These are phyloP conservation scores for Delitschia confertaspora DNA, from an alignment of 495 filamentous ascomycete genomes.

Conservation along the genomic window DNA sequence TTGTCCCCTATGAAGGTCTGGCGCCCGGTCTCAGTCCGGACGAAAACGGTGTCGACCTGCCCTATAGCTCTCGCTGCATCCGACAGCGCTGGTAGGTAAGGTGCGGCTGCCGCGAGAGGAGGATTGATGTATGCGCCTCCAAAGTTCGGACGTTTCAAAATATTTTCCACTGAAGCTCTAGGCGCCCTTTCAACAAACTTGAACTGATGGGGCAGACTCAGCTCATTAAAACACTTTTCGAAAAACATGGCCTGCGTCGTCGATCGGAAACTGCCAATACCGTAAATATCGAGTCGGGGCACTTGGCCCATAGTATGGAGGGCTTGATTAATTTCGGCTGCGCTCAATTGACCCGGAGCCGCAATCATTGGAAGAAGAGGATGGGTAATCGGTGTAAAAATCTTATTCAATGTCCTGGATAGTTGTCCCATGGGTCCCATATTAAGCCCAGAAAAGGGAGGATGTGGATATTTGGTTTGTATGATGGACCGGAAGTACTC, in stretches of 20 bases:
- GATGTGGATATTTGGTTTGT: constrained; percentile 53
- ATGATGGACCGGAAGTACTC: constrained; percentile 79
- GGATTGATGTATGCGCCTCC: constrained; percentile 74
- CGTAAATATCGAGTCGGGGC: constrained; percentile 69
- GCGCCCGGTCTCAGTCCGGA: constrained; percentile 36
- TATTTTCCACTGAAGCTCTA: constrained; percentile 53
- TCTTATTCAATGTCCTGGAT: constrained; percentile 67
- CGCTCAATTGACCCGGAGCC: constrained; percentile 73
- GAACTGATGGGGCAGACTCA: constrained; percentile 72
- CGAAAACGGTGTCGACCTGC: constrained; percentile 68
- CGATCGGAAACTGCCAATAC: constrained; percentile 61
- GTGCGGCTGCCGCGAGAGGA: constrained; percentile 46
- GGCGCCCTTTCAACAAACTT: constrained; percentile 62
- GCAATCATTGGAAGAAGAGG: constrained; percentile 75
- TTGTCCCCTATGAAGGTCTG: constrained; percentile 61
- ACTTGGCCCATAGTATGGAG: constrained; percentile 70
- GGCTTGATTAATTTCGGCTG: constrained; percentile 72
- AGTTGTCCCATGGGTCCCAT: constrained; percentile 79
- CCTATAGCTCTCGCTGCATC: constrained; percentile 68
- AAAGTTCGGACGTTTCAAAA: constrained; percentile 61
- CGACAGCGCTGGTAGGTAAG: constrained; percentile 55
- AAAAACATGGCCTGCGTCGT: constrained; percentile 73
- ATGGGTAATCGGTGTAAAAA: constrained; percentile 81
- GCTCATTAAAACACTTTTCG: constrained; percentile 81
- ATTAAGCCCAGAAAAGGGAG: constrained; percentile 72